Percentiles rank a stretch among this genome's conserved stretches.
Conservation (phyloP, 805 yeast species). For the Wickerhamomyces strasburgensis region DNA sequence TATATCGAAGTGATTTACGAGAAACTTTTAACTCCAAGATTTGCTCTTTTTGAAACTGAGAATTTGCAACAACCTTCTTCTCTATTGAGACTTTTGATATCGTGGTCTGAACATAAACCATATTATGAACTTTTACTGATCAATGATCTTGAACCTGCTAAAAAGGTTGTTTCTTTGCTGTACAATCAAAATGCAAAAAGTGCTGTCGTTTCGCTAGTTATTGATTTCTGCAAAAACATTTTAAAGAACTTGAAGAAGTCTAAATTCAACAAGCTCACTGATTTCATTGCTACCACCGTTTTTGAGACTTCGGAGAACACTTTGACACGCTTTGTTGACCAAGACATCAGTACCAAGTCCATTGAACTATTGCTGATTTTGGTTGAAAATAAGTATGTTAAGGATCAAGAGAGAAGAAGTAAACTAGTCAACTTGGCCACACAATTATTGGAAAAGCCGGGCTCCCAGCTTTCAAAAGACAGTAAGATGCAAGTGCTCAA, state of each 20-base stretch:
- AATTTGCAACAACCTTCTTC: constrained; percentile 84
- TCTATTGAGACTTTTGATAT: constrained; percentile 56
- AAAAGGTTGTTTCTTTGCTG: constrained; percentile 52
- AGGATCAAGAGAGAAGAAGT: constrained; percentile 47
- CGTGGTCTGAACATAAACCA: constrained; percentile 46
- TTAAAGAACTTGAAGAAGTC: constrained; percentile 36
- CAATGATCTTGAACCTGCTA: constrained; percentile 51
- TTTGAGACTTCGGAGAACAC: constrained; percentile 46
- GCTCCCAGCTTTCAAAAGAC: constrained; percentile 41
- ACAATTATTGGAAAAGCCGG: constrained; percentile 54
- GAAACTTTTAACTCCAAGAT: constrained; percentile 56
- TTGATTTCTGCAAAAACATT: constrained; percentile 49
- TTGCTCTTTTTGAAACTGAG: constrained; percentile 63
- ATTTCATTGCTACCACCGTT: constrained; percentile 54
- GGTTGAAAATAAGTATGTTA: constrained; percentile 53
- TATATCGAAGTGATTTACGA: constrained; percentile 47
- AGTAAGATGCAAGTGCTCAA: constrained; percentile 55
- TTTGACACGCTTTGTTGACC: constrained; percentile 33
- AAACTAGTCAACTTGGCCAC: constrained; percentile 54
- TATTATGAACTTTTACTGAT: constrained; percentile 48
- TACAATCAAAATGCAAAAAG: constrained; percentile 58
- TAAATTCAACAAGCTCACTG: constrained; percentile 45
- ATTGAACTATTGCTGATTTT: constrained; percentile 47
- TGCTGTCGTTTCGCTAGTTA: constrained; percentile 49
- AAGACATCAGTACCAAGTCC: constrained; percentile 47